phyloP scores from a whole-genome alignment of 2,329 filamentous ascomycete species.

The Fusarium mundagurra region DNA sequence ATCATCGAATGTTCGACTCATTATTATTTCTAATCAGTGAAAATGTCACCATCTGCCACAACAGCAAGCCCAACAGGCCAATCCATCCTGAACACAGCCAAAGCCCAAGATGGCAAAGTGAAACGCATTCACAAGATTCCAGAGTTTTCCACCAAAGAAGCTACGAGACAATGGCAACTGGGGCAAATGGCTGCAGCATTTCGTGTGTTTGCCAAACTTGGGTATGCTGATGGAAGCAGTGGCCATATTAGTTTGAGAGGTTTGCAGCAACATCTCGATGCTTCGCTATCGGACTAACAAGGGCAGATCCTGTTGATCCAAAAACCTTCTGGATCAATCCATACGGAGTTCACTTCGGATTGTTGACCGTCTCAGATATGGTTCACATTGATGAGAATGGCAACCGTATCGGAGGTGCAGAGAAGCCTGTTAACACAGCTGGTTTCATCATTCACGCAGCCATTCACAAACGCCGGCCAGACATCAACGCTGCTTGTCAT shows the following conservation, averaged over 20 bases:
- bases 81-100: slow-evolving; percentile 23
- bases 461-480: slow-evolving; percentile 69
- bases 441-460: slow-evolving; percentile 76
- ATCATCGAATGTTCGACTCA: background rate
- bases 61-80: background rate
- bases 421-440: slow-evolving; percentile 71
- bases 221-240: slow-evolving; percentile 57
- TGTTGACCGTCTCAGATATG: slow-evolving; percentile 73
- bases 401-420: slow-evolving; percentile 67
- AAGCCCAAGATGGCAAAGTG: slow-evolving; percentile 16
- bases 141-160: slow-evolving; percentile 32
- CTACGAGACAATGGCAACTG: slow-evolving; percentile 45
- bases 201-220: slow-evolving; percentile 57
- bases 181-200: slow-evolving; percentile 57
- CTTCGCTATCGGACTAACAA: slow-evolving; percentile 6
- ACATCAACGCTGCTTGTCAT: slow-evolving; percentile 74
- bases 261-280: background rate
- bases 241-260: slow-evolving; percentile 57
- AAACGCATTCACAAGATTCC: slow-evolving; percentile 35
- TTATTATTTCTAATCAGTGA: background rate
- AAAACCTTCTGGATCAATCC: slow-evolving; percentile 62
- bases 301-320: slow-evolving; percentile 45
- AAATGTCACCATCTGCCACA: slow-evolving; percentile 29
- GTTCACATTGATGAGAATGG: slow-evolving; percentile 70
- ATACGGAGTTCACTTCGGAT: slow-evolving; percentile 71